Evolutionary conservation across 371 early-diverging fungal genomes (phyloP), one percentile per base, ranked within the genome.

Genomic region (Mucor saturninus): DNA sequence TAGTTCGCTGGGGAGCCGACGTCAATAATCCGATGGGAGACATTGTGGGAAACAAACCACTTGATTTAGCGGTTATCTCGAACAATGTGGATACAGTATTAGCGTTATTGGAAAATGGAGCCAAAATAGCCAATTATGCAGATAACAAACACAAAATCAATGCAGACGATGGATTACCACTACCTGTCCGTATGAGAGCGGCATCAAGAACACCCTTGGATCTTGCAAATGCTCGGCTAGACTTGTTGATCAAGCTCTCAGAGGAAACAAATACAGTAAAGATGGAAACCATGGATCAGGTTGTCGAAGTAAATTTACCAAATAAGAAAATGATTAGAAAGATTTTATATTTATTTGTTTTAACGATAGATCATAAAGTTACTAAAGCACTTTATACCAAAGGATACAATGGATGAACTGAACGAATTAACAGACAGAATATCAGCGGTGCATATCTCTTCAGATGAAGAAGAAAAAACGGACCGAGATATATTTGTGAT

Each of bases 21-120:
- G 77, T 75, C 3, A 81, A 78, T 64, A 79, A 79, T 62, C 72
- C 77, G 8, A 58, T 70, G 55, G 81, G 81, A 11, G 81, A 81
- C 55, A 71, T 81, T 56, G 68, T 81, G 10, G 81, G 81, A 1
- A 81, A 81, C 43, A 74, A 65, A 57, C 81, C 81, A 9, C 56
- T 81, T 15, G 79, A 81, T 62, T 56, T 81, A 13, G 81, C 79
- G 2, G 79, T 81, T 2, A 69, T 76, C 40, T 78, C 79, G 2
- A 81, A 77, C 56, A 73, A 60, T 59, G 75, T 81, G 4, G 79
- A 78, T 52, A 73, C 79, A 4, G 79, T 81, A 2, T 46, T 81
- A 11, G 74, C 68, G 6, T 56, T 81, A 9, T 40, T 81, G 46
- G 75, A 78, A 62, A 70, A 75, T 37, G 81, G 81, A 66, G 56